A percentile compares a stretch with the other conserved stretches of the same genome.
phyloP scores from a whole-genome alignment of 768 basidiomycete genomes.

The Boletus patriciae region DNA sequence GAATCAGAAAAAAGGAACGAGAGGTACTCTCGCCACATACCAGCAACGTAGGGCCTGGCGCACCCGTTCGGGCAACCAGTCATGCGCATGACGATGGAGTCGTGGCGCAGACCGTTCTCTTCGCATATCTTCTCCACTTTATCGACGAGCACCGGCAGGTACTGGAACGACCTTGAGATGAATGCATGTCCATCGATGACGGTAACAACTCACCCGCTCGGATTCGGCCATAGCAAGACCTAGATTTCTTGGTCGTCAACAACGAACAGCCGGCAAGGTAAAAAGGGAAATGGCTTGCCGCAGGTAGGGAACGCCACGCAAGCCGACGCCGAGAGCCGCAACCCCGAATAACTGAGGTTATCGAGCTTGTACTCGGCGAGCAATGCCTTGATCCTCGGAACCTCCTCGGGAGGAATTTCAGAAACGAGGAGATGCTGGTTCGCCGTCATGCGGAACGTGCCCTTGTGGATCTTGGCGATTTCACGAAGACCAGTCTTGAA shows the following conservation, averaged over 20 bases:
- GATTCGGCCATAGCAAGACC: constrained; percentile 81
- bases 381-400: constrained; percentile 74
- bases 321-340: constrained; percentile 88
- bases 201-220: constrained; percentile 49
- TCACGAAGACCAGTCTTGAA: constrained; percentile 93
- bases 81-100: constrained; percentile 98
- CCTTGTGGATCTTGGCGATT: constrained; percentile 94
- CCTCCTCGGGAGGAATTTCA: constrained; percentile 71
- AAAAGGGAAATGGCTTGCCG: constrained; percentile 39
- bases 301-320: constrained; percentile 99
- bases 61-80: constrained; percentile 96
- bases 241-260: constrained; percentile 11
- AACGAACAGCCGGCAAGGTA: background rate
- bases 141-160: constrained; percentile 87
- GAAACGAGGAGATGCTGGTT: constrained; percentile 94
- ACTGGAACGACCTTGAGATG: constrained; percentile 56
- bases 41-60: constrained; percentile 89
- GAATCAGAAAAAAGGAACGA: background rate
- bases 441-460: constrained; percentile 87
- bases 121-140: constrained; percentile 96
- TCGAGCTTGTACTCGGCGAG: constrained; percentile 87
- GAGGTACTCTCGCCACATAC: constrained; percentile 37
- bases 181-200: background rate
- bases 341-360: constrained; percentile 72
- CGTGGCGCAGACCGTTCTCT: constrained; percentile 88